A percentile compares a stretch with the other conserved stretches of the same genome.
Evolutionary conservation across 2,329 filamentous ascomycete genomes (phyloP).

Genomic region (Fusarium lyarnte): DNA sequence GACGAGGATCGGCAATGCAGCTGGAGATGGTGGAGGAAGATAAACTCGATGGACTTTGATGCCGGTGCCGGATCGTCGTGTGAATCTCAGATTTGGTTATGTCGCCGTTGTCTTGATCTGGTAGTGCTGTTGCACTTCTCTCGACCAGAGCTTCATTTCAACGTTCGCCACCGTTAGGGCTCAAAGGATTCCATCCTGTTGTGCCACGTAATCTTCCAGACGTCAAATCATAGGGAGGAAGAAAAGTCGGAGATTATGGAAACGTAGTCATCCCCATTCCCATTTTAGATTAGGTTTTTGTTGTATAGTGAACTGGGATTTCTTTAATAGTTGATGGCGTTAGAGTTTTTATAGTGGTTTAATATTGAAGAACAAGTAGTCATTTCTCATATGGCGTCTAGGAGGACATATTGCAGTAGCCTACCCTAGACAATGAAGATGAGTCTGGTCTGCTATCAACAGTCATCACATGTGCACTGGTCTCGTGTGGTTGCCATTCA

Average conservation of each 20-base stretch:
- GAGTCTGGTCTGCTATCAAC: not conserved
- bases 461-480: not conserved
- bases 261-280: not conserved
- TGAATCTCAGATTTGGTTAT: slow-evolving; percentile 10
- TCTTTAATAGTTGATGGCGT: not conserved
- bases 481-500: no score
- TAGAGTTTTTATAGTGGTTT: no score
- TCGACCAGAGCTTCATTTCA: not conserved
- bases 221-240: not conserved
- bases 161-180: not conserved
- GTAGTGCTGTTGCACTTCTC: not conserved
- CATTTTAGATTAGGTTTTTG: not conserved
- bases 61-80: slow-evolving; percentile 28
- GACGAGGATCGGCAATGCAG: slow-evolving; percentile 29
- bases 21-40: slow-evolving; percentile 19
- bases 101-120: slow-evolving; percentile 1
- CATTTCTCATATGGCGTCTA: not conserved
- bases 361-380: not conserved
- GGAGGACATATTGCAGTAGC: not conserved
- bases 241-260: not conserved
- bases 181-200: not conserved
- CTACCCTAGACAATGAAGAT: not conserved
- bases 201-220: not conserved
- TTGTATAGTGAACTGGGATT: no score
- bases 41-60: slow-evolving; percentile 11